Conservation (phyloP, 2,329 filamentous ascomycete genomes). For the Microcyclospora tardicrescens region DNA sequence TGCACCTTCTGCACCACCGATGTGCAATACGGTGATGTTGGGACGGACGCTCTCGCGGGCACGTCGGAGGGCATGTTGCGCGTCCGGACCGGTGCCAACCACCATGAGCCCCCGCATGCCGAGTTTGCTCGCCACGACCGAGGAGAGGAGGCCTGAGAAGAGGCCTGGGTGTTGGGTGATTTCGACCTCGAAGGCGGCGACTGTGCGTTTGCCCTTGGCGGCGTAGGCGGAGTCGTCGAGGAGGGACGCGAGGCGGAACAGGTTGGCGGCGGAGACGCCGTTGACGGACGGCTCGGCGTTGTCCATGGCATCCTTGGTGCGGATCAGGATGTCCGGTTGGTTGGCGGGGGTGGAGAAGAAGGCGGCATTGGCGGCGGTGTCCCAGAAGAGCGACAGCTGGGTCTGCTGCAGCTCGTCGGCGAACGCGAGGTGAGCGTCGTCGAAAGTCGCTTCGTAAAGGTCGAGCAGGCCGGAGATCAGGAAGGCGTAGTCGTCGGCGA, state of each 20-base stretch:
- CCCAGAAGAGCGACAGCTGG: slow-evolving; percentile 68
- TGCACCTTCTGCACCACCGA: slow-evolving; percentile 19
- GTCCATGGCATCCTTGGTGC: slow-evolving; percentile 92
- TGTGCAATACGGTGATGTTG: slow-evolving; percentile 24
- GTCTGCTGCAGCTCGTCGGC: slow-evolving; percentile 67
- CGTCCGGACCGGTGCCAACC: slow-evolving; percentile 33
- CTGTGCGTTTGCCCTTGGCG: slow-evolving; percentile 55
- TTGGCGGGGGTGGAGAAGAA: slow-evolving; percentile 59
- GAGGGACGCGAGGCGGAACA: slow-evolving; percentile 65
- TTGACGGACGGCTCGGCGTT: slow-evolving; percentile 83
- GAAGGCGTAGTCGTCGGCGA: slow-evolving; percentile 93
- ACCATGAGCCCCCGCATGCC: slow-evolving; percentile 52
- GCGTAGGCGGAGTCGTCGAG: slow-evolving; percentile 54
- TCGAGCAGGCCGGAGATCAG: slow-evolving; percentile 70
- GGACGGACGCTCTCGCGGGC: slow-evolving; percentile 27
- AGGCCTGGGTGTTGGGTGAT: slow-evolving; percentile 87
- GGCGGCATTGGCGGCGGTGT: slow-evolving; percentile 39
- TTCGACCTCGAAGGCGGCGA: slow-evolving; percentile 80
- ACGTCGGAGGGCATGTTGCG: slow-evolving; percentile 29
- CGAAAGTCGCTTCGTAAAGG: slow-evolving; percentile 70
- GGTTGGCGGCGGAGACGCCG: slow-evolving; percentile 69
- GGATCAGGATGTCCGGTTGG: slow-evolving; percentile 60
- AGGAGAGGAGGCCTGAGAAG: slow-evolving; percentile 66
- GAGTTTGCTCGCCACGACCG: slow-evolving; percentile 60
- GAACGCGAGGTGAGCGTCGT: slow-evolving; percentile 63